Conservation (phyloP, 345 rosid genomes). For the Syzygium aqueum region DNA sequence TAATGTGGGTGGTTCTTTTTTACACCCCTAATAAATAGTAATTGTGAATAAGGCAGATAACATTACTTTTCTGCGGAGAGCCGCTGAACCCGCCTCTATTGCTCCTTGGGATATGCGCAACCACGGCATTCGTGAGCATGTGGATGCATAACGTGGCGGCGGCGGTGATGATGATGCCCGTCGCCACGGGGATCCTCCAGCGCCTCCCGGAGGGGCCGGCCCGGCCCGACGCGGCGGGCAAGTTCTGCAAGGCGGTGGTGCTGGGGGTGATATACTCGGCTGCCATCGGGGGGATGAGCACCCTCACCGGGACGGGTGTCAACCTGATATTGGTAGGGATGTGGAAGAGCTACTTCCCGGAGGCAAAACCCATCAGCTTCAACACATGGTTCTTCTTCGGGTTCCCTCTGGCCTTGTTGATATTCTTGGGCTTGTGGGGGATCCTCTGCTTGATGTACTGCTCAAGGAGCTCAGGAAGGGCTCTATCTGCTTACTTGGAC, state of each 20-base stretch:
- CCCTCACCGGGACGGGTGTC: conserved; percentile 93
- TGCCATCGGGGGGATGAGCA: conserved; percentile 85
- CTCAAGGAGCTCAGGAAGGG: conserved; percentile 40
- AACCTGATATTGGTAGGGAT: conserved; percentile 84
- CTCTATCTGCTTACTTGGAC: conserved; percentile 60
- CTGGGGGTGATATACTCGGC: conserved; percentile 72
- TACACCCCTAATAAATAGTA: neutral
- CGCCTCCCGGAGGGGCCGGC: conserved; percentile 35
- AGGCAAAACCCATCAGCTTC: conserved; percentile 62
- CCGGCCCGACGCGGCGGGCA: conserved; percentile 10
- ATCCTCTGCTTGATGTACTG: conserved; percentile 59
- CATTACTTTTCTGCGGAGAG: conserved; percentile 70
- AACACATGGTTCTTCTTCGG: conserved; percentile 84
- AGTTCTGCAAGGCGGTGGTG: conserved; percentile 70
- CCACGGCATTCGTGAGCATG: conserved; percentile 91
- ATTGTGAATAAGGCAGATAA: conserved; percentile 30
- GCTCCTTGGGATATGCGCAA: conserved; percentile 80
- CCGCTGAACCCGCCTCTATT: conserved; percentile 75
- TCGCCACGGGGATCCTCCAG: conserved; percentile 88
- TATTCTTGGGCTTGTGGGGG: conserved; percentile 65
- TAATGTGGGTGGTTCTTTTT: neutral
- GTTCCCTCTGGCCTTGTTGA: conserved; percentile 57
- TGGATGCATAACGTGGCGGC: conserved; percentile 99
- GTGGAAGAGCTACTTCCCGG: conserved; percentile 81
- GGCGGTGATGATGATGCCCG: conserved; percentile 90